phyloP scores from a whole-genome alignment of 495 filamentous ascomycete species.

The Aspergillus biplanus region DNA sequence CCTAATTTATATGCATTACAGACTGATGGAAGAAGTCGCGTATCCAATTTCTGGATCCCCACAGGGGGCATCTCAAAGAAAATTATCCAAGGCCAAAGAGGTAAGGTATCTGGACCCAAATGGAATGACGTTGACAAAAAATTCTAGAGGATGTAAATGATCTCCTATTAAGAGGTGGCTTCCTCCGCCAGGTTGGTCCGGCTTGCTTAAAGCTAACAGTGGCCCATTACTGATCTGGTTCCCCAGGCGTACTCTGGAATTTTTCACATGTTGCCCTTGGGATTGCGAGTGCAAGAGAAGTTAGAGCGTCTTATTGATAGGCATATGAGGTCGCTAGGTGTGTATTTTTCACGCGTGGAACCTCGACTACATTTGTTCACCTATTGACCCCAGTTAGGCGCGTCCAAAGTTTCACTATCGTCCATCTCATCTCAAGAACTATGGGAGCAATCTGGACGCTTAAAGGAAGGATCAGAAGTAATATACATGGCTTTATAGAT shows the following conservation, averaged over 20 bases:
- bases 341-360: constrained; percentile 15
- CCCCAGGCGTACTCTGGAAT: constrained; percentile 79
- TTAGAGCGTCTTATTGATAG: constrained; percentile 83
- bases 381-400: constrained; percentile 56
- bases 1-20: constrained; percentile 23
- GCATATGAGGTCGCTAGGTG: constrained; percentile 81
- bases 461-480: constrained; percentile 65
- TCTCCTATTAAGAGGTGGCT: constrained; percentile 76
- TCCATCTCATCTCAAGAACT: constrained; percentile 83
- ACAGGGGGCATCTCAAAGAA: constrained; percentile 70
- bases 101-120: constrained; percentile 18
- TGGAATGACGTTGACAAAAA: background rate
- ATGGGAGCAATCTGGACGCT: constrained; percentile 73
- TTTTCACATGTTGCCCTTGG: constrained; percentile 93
- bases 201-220: constrained; percentile 2
- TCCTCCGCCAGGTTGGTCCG: constrained; percentile 68
- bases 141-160: constrained; percentile 67
- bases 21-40: constrained; percentile 62
- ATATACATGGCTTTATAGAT: background rate
- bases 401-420: constrained; percentile 85
- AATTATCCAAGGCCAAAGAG: constrained; percentile 50
- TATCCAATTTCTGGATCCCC: constrained; percentile 78
- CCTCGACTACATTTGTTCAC: background rate
- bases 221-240: background rate
- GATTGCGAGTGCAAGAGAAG: constrained; percentile 86